Base-by-base conservation (phyloP, 2,329 filamentous ascomycete genomes). In the Aspergillus oerlinghausenensis region DNA sequence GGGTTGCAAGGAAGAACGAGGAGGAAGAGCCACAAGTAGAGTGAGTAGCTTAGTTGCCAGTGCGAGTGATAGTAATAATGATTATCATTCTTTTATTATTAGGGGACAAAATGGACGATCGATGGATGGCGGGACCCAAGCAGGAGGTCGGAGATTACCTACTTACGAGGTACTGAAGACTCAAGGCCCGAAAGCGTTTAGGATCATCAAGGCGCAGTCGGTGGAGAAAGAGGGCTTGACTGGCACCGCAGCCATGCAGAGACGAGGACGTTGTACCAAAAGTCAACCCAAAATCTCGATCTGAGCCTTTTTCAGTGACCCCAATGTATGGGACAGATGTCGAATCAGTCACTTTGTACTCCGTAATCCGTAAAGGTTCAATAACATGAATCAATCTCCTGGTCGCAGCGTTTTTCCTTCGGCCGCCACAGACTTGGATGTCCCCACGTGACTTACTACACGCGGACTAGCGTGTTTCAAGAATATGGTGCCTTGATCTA, bases 381-480 rank as follows among this genome's bases (percentile, higher is more conserved):
- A 45, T 25, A 25, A 29, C 10, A 10, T 19, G 21, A 45, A 47
- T 47, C 14, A 11, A 47, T 23, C 23, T 47, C 43, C 8, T 47
- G 21, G 11, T 59, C 57, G 49, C 58, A 57, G 55, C 52, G 19
- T 54, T 55, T 51, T 55, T 55, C 51, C 55, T 55, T 53, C 38
- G 57, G 55, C 57, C 49, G 55, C 57, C 52, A 58, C 52, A 56
- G 26, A 23, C 11, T 38, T 38, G 32, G 32, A 35, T 14, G 14
- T 14, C 5, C 56, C 11, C 66, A 69, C 65, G 67, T 70, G 67
- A 63, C 51, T 11, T 17, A 14, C 28, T 49, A 50, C 49, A 49
- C 50, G 51, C 21, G 53, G 59, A 25, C 52, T 64, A 67, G 67
- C 57, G 68, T 65, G 69, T 71, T 71, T 71, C 67, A 70, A 62